Percentiles rank a stretch among this genome's conserved stretches.
These are phyloP conservation scores for Lentithecium fluviatile DNA, from an alignment of 495 filamentous ascomycete genomes.

Conservation along the genomic window DNA sequence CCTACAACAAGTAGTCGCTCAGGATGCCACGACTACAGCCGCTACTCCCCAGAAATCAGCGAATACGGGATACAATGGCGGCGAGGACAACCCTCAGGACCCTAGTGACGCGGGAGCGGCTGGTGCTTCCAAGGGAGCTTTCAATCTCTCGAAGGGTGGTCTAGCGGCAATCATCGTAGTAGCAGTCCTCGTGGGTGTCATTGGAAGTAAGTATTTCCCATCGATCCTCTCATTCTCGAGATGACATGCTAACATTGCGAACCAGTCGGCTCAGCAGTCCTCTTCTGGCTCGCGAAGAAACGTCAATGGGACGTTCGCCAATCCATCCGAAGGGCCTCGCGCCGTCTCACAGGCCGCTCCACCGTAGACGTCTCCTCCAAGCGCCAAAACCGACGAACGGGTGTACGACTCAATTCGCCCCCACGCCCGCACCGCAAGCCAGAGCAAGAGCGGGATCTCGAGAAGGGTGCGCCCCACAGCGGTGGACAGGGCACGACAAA, in stretches of 20 bases:
- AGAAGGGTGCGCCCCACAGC: constrained; percentile 29
- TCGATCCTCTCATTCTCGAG: background rate
- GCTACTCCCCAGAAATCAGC: background rate
- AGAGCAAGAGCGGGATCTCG: constrained; percentile 21
- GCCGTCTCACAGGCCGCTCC: constrained; percentile 45
- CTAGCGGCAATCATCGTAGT: constrained; percentile 63
- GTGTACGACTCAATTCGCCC: constrained; percentile 33
- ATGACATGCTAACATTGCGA: background rate
- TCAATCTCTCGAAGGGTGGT: constrained; percentile 57
- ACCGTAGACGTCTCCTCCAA: constrained; percentile 13
- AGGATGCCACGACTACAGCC: constrained; percentile 9
- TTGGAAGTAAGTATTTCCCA: constrained; percentile 46
- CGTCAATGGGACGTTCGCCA: constrained; percentile 55
- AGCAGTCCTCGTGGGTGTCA: constrained; percentile 55
- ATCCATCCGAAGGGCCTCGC: constrained; percentile 47
- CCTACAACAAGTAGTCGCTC: constrained; percentile 8
- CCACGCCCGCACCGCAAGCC: constrained; percentile 7
- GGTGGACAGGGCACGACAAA: constrained; percentile 25
- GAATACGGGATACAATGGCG: constrained; percentile 31
- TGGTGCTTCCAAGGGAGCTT: constrained; percentile 51
- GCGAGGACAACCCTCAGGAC: constrained; percentile 32
- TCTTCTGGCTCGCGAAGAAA: constrained; percentile 55
- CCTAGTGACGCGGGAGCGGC: constrained; percentile 53
- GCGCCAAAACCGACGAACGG: constrained; percentile 32
- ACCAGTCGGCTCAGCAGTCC: constrained; percentile 47